Evolutionary conservation across 768 basidiomycete species (phyloP).

Genomic region (Boletus rubescentipes): DNA sequence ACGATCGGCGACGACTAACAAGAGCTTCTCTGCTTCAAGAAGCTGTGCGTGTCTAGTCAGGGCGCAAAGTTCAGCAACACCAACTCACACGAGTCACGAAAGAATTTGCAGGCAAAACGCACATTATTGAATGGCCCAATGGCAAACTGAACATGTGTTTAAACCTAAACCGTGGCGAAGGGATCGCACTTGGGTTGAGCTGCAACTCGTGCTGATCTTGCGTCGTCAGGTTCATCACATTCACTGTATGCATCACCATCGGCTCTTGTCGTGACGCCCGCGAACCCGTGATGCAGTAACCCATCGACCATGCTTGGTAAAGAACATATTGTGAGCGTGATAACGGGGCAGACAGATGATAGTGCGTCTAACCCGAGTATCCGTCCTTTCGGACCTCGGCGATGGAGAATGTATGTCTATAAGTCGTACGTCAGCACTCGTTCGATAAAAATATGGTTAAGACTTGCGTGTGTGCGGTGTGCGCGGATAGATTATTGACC

Average conservation of each 20-base stretch:
- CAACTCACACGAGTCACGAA: not conserved
- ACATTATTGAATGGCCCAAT: slow-evolving; percentile 21
- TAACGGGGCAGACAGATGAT: not conserved
- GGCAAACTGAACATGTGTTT: slow-evolving; percentile 18
- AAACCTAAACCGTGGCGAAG: slow-evolving; percentile 22
- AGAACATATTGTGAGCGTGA: not conserved
- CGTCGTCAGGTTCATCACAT: slow-evolving; percentile 27
- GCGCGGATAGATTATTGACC: slow-evolving; percentile 17
- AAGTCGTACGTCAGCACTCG: not conserved
- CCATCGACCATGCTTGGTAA: not conserved
- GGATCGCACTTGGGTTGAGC: slow-evolving; percentile 20
- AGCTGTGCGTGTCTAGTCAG: slow-evolving; percentile 43
- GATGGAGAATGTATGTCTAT: slow-evolving; percentile 15
- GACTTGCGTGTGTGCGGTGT: not conserved
- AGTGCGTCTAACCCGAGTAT: not conserved
- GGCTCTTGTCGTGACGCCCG: slow-evolving; percentile 18
- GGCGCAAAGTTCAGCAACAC: not conserved
- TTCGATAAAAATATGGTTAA: not conserved
- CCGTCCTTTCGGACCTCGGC: not conserved
- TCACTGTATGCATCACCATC: slow-evolving; percentile 19
- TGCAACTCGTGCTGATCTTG: slow-evolving; percentile 31
- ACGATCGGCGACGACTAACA: slow-evolving; percentile 42
- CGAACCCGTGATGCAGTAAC: slow-evolving; percentile 3
- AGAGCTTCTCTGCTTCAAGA: slow-evolving; percentile 39
- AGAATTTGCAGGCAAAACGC: not conserved